A percentile compares a stretch with the other conserved stretches of the same genome.
Conservation (phyloP, 2,329 filamentous ascomycete species). For the Arthrobotrys pseudoclavata region DNA sequence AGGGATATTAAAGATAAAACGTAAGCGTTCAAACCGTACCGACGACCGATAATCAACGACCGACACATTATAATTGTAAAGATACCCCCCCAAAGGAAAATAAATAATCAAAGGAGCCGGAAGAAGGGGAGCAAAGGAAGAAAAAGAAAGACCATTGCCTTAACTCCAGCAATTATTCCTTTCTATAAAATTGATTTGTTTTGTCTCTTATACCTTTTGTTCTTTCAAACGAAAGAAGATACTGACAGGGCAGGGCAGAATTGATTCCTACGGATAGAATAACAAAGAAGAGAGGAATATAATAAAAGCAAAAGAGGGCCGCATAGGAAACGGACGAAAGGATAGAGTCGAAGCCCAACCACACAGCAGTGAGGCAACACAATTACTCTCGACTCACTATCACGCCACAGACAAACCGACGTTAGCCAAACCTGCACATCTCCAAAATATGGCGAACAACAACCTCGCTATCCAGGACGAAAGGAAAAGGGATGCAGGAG, state of each 20-base stretch:
- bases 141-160: slow-evolving; percentile 12
- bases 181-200: not conserved
- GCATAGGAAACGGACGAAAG: slow-evolving; percentile 30
- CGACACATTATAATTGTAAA: not conserved
- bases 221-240: not conserved
- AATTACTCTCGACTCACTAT: slow-evolving; percentile 57
- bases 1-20: not conserved
- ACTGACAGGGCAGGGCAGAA: not conserved
- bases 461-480: slow-evolving; percentile 48
- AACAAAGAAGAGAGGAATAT: slow-evolving; percentile 41
- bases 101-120: not conserved
- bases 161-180: slow-evolving; percentile 18
- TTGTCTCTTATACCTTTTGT: not conserved
- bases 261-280: slow-evolving; percentile 15
- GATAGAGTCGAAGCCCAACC: not conserved
- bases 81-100: not conserved
- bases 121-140: not conserved
- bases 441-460: slow-evolving; percentile 21
- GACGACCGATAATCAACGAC: not conserved
- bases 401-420: slow-evolving; percentile 44
- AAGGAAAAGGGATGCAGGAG: slow-evolving; percentile 10
- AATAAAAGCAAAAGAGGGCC: slow-evolving; percentile 19
- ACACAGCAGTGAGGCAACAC: slow-evolving; percentile 40
- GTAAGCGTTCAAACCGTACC: not conserved
- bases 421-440: slow-evolving; percentile 36